Conservation (phyloP, 805 yeast species). For the Phaffomyces opuntiae region DNA sequence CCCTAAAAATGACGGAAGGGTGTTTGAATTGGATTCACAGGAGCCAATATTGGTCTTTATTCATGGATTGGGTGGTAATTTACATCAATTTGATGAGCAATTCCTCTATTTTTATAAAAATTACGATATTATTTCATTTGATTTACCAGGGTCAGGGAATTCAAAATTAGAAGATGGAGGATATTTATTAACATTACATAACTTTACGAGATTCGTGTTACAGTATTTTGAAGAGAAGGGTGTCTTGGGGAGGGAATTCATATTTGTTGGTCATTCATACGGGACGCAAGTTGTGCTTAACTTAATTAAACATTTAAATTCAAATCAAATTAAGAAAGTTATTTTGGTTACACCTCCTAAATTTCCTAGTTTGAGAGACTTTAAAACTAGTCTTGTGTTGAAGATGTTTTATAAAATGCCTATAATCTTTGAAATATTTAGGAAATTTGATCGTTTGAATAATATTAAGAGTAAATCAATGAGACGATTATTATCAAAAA, state of each 20-base stretch:
- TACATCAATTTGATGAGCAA: constrained; percentile 71
- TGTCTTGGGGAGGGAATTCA: constrained; percentile 19
- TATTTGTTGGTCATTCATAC: constrained; percentile 67
- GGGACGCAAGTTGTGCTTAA: constrained; percentile 54
- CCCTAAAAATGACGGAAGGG: constrained; percentile 9
- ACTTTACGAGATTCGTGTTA: constrained; percentile 12
- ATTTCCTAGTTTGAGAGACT: constrained; percentile 7
- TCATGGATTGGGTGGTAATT: constrained; percentile 90
- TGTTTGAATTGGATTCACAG: constrained; percentile 3
- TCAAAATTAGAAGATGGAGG: constrained; percentile 3
- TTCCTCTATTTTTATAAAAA: constrained; percentile 55
- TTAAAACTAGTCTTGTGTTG: constrained; percentile 1
- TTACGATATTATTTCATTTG: constrained; percentile 61
- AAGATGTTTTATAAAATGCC: constrained; percentile 3
- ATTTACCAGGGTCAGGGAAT: constrained; percentile 82
- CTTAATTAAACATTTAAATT: constrained; percentile 16
- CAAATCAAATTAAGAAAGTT: constrained; percentile 7
- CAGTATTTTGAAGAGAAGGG: constrained; percentile 7
- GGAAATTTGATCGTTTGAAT: constrained; percentile 21
- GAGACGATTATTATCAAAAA: constrained; percentile 12
- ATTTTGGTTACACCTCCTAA: constrained; percentile 46
- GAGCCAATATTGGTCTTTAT: constrained; percentile 45
- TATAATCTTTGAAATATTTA: constrained; percentile 15
- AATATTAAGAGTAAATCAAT: constrained; percentile 18
- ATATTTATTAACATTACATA: constrained; percentile 12